These are phyloP conservation scores for Globisporangium nagaii DNA, from an alignment of 352 stramenopile species.

Conservation along the genomic window DNA sequence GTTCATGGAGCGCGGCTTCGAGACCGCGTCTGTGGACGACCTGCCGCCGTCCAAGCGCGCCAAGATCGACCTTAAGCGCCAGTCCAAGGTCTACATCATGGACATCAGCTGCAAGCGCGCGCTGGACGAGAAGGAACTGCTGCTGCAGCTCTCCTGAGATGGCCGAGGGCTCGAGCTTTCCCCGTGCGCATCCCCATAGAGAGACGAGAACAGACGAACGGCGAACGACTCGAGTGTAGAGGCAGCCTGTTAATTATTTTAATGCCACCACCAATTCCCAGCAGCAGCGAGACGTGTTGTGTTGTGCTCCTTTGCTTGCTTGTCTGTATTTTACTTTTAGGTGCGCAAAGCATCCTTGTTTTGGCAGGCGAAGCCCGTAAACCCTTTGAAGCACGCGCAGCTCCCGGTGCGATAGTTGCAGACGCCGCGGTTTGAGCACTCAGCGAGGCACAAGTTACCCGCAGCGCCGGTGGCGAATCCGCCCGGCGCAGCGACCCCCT, in stretches of 20 bases:
- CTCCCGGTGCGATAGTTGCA: slow-evolving; percentile 83
- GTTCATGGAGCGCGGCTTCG: slow-evolving; percentile 97
- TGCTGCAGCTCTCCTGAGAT: slow-evolving; percentile 50
- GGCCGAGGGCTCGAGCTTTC: not conserved
- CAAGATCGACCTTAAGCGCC: slow-evolving; percentile 77
- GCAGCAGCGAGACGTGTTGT: not conserved
- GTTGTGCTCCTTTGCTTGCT: slow-evolving; percentile 12
- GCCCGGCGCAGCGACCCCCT: slow-evolving; percentile 31
- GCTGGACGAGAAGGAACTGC: slow-evolving; percentile 80
- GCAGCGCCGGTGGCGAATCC: slow-evolving; percentile 29
- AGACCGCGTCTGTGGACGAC: slow-evolving; percentile 84
- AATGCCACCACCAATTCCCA: not conserved
- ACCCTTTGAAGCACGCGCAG: slow-evolving; percentile 89
- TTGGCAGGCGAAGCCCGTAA: slow-evolving; percentile 52
- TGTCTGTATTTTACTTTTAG: slow-evolving; percentile 10
- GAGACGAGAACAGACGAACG: slow-evolving; percentile 4
- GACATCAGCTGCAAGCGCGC: slow-evolving; percentile 81
- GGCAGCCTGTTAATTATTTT: not conserved
- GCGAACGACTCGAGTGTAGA: no score
- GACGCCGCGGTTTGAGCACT: slow-evolving; percentile 90
- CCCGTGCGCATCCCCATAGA: not conserved
- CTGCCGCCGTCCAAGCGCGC: slow-evolving; percentile 75
- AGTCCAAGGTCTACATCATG: slow-evolving; percentile 88
- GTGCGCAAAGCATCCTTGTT: slow-evolving; percentile 23
- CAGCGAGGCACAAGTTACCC: slow-evolving; percentile 88